Evolutionary conservation across 225 moss, liverwort and hornwort genomes (phyloP).

Genomic region (Neckera pumila): DNA sequence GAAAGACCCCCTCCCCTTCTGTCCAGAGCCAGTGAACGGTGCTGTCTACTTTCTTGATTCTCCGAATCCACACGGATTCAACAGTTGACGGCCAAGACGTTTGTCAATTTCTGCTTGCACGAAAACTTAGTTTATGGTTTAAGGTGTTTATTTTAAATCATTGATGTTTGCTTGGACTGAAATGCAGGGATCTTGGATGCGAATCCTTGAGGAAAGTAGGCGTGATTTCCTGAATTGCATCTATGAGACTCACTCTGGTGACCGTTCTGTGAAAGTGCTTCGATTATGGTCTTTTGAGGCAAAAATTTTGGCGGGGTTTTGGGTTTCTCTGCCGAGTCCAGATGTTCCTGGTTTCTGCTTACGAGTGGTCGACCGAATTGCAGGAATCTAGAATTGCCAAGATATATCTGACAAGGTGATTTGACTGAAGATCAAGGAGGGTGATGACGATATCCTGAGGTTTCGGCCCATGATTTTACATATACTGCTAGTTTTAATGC

Average conservation of each 20-base stretch:
- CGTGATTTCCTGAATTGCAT: background rate
- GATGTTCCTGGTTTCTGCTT: background rate
- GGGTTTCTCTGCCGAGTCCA: slow-evolving; percentile 7
- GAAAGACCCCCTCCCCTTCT: background rate
- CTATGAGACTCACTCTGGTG: background rate
- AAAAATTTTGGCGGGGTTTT: slow-evolving; percentile 6
- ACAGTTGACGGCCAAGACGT: background rate
- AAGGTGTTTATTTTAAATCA: background rate
- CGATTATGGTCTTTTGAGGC: background rate
- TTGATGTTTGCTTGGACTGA: background rate
- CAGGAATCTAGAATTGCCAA: slow-evolving; percentile 1
- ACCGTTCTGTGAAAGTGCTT: background rate
- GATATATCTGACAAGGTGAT: background rate
- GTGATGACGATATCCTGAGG: background rate
- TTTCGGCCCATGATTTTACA: background rate
- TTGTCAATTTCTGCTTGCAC: background rate
- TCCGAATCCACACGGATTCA: background rate
- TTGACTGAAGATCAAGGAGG: background rate
- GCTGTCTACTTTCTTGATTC: background rate
- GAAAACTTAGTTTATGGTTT: background rate
- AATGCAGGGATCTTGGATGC: background rate
- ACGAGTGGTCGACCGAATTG: slow-evolving; percentile 6
- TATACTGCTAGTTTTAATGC: background rate
- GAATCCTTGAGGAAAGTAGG: background rate
- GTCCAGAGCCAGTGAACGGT: background rate